Evolutionary conservation across 345 rosid genomes (phyloP).

Genomic region (Gossypium stocksii): DNA sequence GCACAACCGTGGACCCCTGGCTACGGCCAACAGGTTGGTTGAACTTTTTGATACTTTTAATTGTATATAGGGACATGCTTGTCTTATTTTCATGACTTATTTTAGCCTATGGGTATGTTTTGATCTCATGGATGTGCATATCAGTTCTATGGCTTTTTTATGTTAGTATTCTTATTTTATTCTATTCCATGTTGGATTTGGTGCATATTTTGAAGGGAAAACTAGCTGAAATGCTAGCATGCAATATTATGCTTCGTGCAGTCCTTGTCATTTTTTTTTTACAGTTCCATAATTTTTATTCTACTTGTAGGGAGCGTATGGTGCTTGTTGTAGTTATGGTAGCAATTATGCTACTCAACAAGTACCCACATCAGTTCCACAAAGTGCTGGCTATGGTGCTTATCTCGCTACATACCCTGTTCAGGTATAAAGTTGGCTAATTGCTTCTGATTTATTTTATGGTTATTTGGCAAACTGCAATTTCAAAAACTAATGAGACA

Average conservation of each 20-base stretch:
- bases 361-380: slow-evolving; percentile 65
- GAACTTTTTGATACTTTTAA: background rate
- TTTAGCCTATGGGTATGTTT: background rate
- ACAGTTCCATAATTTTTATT: background rate
- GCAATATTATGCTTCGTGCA: background rate
- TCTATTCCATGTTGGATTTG: background rate
- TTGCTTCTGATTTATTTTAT: background rate
- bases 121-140: background rate
- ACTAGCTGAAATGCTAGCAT: background rate
- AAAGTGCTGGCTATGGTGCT: slow-evolving; percentile 58
- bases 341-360: slow-evolving; percentile 61
- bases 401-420: slow-evolving; percentile 71
- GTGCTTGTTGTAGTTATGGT: slow-evolving; percentile 66
- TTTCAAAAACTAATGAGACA: background rate
- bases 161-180: background rate
- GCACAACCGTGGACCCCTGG: slow-evolving; percentile 65
- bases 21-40: slow-evolving; percentile 72
- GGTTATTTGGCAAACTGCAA: background rate
- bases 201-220: background rate
- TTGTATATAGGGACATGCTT: background rate
- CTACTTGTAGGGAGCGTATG: slow-evolving; percentile 54
- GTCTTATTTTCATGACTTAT: background rate
- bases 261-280: background rate
- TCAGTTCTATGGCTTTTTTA: background rate
- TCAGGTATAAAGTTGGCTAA: slow-evolving; percentile 46